These are phyloP conservation scores for Eucalyptus victrix DNA, from an alignment of 345 rosid species.

Conservation along the genomic window DNA sequence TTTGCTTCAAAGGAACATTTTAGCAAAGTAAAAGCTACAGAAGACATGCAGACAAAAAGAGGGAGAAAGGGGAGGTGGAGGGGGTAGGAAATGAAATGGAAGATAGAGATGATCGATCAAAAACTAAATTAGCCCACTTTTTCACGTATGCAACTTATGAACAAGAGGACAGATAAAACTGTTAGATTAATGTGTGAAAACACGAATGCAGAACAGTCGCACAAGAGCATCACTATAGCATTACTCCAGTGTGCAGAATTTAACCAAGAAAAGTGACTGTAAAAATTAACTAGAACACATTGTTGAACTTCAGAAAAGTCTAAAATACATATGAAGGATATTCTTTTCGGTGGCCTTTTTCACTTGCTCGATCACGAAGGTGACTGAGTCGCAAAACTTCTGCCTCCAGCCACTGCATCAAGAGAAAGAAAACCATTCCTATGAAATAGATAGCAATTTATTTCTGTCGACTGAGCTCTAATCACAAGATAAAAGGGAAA, in stretches of 20 bases:
- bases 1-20: background rate
- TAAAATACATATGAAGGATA: slow-evolving; percentile 55
- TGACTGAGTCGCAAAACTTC: slow-evolving; percentile 83
- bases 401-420: slow-evolving; percentile 74
- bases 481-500: background rate
- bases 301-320: background rate
- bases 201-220: background rate
- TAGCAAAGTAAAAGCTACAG: background rate
- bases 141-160: background rate
- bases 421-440: background rate
- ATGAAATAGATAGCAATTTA: background rate
- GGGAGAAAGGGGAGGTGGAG: background rate
- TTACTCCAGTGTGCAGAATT: background rate
- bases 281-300: background rate
- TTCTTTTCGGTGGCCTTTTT: slow-evolving; percentile 86
- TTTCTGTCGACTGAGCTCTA: background rate
- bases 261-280: background rate
- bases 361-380: slow-evolving; percentile 99
- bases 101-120: background rate
- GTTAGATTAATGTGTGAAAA: background rate
- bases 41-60: background rate
- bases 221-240: background rate
- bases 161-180: background rate
- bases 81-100: background rate
- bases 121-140: background rate